Percentiles rank a stretch among this genome's conserved stretches.
These are phyloP conservation scores for Anaeramoeba ignava DNA, from an alignment of 78 protist genomes.

Conservation along the genomic window DNA sequence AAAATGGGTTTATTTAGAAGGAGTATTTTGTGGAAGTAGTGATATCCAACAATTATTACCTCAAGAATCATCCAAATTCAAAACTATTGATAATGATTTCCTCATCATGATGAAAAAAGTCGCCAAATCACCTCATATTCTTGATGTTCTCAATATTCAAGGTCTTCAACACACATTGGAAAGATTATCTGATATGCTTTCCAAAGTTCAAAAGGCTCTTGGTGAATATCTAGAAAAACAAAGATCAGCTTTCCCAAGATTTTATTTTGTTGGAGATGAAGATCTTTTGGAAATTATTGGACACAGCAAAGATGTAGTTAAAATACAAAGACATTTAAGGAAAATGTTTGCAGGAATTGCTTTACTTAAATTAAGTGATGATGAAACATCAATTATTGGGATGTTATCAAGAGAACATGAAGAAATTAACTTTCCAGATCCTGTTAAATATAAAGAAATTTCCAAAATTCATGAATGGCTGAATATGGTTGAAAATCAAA, in stretches of 20 bases:
- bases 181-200: conserved; percentile 55
- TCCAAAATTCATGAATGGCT: conserved; percentile 72
- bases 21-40: conserved; percentile 70
- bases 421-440: conserved; percentile 42
- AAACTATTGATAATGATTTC: conserved; percentile 62
- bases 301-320: conserved; percentile 37
- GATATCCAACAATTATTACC: conserved; percentile 83
- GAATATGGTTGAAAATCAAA: conserved; percentile 45
- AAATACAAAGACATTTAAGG: conserved; percentile 70
- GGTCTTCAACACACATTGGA: conserved; percentile 50
- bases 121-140: conserved; percentile 25
- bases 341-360: conserved; percentile 82
- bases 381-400: conserved; percentile 30
- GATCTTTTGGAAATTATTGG: conserved; percentile 96
- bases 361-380: conserved; percentile 28
- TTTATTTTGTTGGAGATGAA: conserved; percentile 98
- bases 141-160: conserved; percentile 61
- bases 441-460: conserved; percentile 24
- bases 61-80: conserved; percentile 58
- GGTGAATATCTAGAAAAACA: conserved; percentile 88
- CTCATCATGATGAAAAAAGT: conserved; percentile 58
- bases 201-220: conserved; percentile 81
- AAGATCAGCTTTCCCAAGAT: conserved; percentile 84
- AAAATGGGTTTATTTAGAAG: conserved; percentile 88
- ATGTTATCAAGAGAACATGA: conserved; percentile 72